phyloP scores from a whole-genome alignment of 2,329 filamentous ascomycete species.

The Cryphonectria nitschkei region DNA sequence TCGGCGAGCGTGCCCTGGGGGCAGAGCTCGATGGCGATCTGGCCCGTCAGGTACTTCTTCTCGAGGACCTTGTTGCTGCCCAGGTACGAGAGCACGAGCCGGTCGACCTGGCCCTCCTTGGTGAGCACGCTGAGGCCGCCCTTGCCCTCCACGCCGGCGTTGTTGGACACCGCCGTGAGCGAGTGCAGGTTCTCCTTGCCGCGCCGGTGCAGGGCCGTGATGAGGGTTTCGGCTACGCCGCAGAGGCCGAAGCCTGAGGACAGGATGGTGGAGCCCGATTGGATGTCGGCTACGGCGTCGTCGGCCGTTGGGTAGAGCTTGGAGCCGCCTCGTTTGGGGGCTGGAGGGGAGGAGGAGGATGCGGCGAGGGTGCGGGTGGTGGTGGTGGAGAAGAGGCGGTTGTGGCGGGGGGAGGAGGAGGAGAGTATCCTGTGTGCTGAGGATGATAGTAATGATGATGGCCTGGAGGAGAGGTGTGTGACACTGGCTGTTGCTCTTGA shows the following conservation, averaged over 20 bases:
- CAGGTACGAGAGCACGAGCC: slow-evolving; percentile 75
- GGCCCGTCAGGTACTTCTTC: slow-evolving; percentile 73
- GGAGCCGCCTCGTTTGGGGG: slow-evolving; percentile 41
- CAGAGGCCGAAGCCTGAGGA: slow-evolving; percentile 84
- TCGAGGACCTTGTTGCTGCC: slow-evolving; percentile 79
- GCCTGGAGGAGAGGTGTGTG: background rate
- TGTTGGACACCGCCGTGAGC: slow-evolving; percentile 80
- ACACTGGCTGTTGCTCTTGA: slow-evolving; percentile 11
- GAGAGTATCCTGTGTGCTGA: background rate
- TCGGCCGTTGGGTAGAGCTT: slow-evolving; percentile 62
- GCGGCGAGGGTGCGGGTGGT: slow-evolving; percentile 5
- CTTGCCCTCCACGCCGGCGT: slow-evolving; percentile 71
- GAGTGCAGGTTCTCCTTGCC: slow-evolving; percentile 65
- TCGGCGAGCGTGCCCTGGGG: slow-evolving; percentile 77
- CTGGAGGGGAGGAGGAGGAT: background rate
- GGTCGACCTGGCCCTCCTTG: slow-evolving; percentile 69
- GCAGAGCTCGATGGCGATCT: slow-evolving; percentile 75
- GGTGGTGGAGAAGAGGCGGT: slow-evolving; percentile 22
- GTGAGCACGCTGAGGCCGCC: slow-evolving; percentile 72
- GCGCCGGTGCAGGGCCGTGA: slow-evolving; percentile 54
- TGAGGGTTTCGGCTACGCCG: slow-evolving; percentile 58
- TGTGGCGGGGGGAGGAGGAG: background rate
- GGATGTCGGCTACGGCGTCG: slow-evolving; percentile 70
- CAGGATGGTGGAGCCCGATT: slow-evolving; percentile 71
- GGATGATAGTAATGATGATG: background rate